Conservation (phyloP, 495 filamentous ascomycete species). For the Talaromyces liani region DNA sequence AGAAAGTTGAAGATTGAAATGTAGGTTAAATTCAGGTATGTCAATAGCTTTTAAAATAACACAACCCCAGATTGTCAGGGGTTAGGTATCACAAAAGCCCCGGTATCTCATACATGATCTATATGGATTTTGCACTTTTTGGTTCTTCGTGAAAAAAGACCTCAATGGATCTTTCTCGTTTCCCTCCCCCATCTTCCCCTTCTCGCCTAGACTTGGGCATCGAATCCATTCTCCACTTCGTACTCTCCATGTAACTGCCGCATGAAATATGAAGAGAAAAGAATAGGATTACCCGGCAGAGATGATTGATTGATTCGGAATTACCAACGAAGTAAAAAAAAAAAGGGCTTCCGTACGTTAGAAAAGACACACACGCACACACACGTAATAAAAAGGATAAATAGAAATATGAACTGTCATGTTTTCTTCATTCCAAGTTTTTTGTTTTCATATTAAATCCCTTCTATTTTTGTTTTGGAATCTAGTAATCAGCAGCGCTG, state of each 20-base stretch:
- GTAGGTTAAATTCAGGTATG: not conserved
- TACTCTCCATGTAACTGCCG: conserved; percentile 16
- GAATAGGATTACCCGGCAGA: conserved; percentile 22
- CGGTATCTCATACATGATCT: conserved; percentile 22
- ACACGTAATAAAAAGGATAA: not conserved
- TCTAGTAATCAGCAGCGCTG: conserved; percentile 71
- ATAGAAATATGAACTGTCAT: conserved; percentile 5
- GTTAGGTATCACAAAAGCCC: conserved; percentile 23
- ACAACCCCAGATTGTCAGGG: conserved; percentile 16
- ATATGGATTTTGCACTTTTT: conserved; percentile 21
- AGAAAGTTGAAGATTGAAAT: not conserved
- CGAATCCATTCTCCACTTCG: conserved; percentile 11
- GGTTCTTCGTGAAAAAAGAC: not conserved
- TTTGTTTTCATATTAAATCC: not conserved
- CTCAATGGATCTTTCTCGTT: not conserved
- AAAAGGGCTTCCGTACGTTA: not conserved
- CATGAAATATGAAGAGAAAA: conserved; percentile 20
- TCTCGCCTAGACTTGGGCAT: not conserved
- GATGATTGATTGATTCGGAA: conserved; percentile 4
- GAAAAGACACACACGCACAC: conserved; percentile 1
- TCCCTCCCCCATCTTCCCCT: not conserved
- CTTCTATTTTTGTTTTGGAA: conserved; percentile 4
- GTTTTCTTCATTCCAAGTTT: conserved; percentile 1
- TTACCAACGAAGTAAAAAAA: conserved; percentile 4
- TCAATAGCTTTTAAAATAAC: not conserved